Conservation (phyloP, 2,329 filamentous ascomycete species). For the Paecilomyces sp. region DNA sequence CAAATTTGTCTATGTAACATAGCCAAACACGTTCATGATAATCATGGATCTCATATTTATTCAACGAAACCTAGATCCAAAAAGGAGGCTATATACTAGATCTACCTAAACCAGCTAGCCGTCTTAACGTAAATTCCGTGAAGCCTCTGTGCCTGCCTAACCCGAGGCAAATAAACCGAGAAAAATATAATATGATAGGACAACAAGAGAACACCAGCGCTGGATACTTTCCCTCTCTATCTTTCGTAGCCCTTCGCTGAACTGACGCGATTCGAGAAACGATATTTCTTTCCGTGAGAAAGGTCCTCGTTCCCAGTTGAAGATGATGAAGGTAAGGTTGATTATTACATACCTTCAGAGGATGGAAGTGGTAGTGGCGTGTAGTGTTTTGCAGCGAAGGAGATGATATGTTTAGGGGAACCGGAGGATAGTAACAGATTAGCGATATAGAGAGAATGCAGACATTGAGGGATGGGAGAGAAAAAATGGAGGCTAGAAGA, state of each 20-base stretch:
- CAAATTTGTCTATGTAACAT: background rate
- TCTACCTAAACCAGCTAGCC: background rate
- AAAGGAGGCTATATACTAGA: background rate
- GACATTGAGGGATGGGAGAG: background rate
- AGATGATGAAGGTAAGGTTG: background rate
- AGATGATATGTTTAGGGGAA: background rate
- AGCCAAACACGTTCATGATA: background rate
- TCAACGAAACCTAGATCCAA: background rate
- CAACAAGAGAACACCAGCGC: background rate
- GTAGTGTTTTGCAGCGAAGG: background rate
- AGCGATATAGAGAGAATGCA: background rate
- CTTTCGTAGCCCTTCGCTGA: too few relatives aligned
- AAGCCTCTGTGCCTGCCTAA: background rate
- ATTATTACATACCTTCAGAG: background rate
- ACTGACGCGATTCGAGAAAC: background rate
- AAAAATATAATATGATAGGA: background rate
- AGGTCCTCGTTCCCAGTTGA: background rate
- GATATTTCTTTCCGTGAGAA: background rate
- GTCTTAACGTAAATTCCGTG: background rate
- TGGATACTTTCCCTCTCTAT: too few relatives aligned
- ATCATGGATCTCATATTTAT: background rate
- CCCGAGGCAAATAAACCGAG: background rate
- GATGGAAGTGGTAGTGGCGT: background rate
- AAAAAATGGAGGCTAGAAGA: background rate
- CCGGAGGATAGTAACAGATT: too few relatives aligned